phyloP scores from a whole-genome alignment of 1,139 yeast genomes.

The Pichia sp. region DNA sequence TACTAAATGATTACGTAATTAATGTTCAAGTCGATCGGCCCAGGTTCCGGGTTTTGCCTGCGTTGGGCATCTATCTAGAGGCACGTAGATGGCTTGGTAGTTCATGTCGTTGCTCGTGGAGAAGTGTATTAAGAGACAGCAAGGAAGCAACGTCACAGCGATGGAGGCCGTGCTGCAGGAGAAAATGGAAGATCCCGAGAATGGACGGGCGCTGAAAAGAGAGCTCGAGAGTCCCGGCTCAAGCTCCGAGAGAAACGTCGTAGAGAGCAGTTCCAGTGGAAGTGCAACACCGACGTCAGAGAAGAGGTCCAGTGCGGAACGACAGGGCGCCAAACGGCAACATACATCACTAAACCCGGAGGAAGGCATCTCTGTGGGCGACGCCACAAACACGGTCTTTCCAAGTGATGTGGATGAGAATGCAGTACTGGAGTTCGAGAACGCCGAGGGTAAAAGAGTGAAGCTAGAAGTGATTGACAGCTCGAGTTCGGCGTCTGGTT shows the following conservation, averaged over 20 bases:
- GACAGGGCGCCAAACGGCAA: not conserved
- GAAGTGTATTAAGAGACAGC: too few relatives aligned
- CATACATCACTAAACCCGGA: not conserved
- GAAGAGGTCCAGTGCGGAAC: not conserved
- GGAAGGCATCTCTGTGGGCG: slow-evolving; percentile 8
- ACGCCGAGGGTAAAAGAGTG: not conserved
- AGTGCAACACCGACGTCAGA: not conserved
- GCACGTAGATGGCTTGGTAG: not conserved
- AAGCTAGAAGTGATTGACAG: slow-evolving; percentile 6
- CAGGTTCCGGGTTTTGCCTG: too few relatives aligned
- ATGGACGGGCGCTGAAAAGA: not conserved
- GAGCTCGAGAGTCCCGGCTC: not conserved
- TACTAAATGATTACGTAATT: not conserved
- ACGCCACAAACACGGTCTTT: not conserved
- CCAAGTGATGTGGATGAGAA: not conserved
- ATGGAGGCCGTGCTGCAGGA: not conserved
- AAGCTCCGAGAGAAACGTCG: not conserved
- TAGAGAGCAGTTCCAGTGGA: not conserved
- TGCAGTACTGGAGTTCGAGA: not conserved
- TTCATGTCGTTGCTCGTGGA: too few relatives aligned
- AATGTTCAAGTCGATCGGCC: not conserved
- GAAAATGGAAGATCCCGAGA: not conserved
- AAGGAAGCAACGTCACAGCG: too few relatives aligned
- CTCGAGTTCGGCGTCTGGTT: slow-evolving; percentile 1
- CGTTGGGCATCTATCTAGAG: not conserved